Evolutionary conservation across 2,329 filamentous ascomycete species (phyloP), one percentile per base, ranked within the genome.

Genomic region (Corynespora cassiicola): DNA sequence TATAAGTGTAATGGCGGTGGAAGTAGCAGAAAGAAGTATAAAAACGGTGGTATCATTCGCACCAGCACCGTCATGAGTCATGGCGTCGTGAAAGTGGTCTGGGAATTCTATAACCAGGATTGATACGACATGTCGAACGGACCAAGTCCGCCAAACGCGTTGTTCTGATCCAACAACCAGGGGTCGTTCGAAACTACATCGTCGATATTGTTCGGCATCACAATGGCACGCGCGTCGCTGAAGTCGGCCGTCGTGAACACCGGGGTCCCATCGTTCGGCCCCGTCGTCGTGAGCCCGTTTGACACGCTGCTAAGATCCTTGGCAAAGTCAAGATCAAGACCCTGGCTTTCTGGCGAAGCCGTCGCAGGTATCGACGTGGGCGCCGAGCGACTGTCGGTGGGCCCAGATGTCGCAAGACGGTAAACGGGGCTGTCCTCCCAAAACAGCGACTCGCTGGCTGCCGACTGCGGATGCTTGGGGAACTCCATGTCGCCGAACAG

Each of bases 61-160:
- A 51, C 60, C 57, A 61, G 58, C 54, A 63, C 54, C 60, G 58
- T 69, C 65, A 65, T 67, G 53, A 65, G 49, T 69, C 66, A 61
- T 61, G 57, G 53, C 52, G 46, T 61, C 57, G 48, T 61, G 33
- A 58, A 51, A 45, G 38, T 37, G 45, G 40, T 51, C 44, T 37
- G 41, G 47, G 44, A 49, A 52, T 49, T 55, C 56, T 66, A 68
- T 42, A 61, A 48, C 64, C 65, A 67, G 39, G 42, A 52, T 56
- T 31, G 52, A 42, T 53, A 63, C 44, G 49, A 52, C 22, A 53
- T 16, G 36, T 63, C 63, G 38, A 56, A 58, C 14, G 36, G 41
- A 30, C 49, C 50, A 41, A 59, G 49, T 22, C 49, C 54, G 31
- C 46, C 47, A 43, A 61, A 63, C 17, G 46, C 43, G 19, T 51